A percentile compares a stretch with the other conserved stretches of the same genome.
phyloP scores from a whole-genome alignment of 371 early-diverging fungal species.

The Lichtheimia ornata region DNA sequence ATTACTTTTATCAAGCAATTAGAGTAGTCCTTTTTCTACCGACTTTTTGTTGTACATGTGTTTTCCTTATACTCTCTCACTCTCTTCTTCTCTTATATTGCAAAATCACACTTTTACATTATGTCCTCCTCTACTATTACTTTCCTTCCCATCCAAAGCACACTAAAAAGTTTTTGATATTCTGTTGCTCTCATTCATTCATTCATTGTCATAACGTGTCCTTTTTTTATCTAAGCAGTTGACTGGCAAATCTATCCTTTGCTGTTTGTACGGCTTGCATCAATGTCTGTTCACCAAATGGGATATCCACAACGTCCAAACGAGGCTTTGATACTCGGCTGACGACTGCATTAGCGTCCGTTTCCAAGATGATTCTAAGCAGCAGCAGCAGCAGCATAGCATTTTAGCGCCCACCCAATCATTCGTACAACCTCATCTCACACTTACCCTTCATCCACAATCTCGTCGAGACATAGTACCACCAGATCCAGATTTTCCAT shows the following conservation, averaged over 20 bases:
- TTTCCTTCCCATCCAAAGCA: too few species aligned
- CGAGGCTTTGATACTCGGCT: slow-evolving; percentile 90
- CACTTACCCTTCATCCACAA: slow-evolving; percentile 91
- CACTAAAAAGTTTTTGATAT: slow-evolving; percentile 6
- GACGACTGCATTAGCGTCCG: slow-evolving; percentile 86
- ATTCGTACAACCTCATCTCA: not conserved
- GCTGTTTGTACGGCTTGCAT: slow-evolving; percentile 90
- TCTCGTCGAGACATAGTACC: slow-evolving; percentile 91
- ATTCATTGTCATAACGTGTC: not conserved
- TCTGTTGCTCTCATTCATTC: not conserved
- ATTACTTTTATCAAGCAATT: too few species aligned
- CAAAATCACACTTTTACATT: too few species aligned
- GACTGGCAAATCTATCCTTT: slow-evolving; percentile 83
- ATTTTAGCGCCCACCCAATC: not conserved
- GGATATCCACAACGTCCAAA: slow-evolving; percentile 77
- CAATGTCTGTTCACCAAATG: slow-evolving; percentile 89
- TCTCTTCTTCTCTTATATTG: too few species aligned
- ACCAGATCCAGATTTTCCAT: slow-evolving; percentile 92
- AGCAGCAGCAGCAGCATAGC: too few species aligned
- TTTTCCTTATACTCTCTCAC: too few species aligned
- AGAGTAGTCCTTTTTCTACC: too few species aligned
- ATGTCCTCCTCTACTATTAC: too few species aligned
- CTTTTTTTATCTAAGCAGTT: slow-evolving; percentile 63
- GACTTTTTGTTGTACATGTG: too few species aligned
- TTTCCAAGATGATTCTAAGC: slow-evolving; percentile 80